Percentiles rank a stretch among this genome's conserved stretches.
Conservation (phyloP, 1,139 yeast species). For the Zygotorulaspora mrakii region DNA sequence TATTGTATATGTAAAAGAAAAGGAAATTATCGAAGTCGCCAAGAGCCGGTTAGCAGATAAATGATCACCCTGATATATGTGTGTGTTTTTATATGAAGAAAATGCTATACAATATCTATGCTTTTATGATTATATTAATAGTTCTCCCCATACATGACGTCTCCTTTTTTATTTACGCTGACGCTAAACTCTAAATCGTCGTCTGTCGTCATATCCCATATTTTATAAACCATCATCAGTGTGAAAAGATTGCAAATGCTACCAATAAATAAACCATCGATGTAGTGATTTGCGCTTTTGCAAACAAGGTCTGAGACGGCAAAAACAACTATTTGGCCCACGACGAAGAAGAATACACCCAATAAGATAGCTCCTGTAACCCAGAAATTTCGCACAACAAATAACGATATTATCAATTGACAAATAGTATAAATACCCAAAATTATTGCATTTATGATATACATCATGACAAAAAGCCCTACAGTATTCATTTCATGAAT, state of each 20-base stretch:
- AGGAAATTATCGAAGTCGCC: slow-evolving; percentile 31
- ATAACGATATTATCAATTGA: slow-evolving; percentile 65
- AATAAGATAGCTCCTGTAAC: slow-evolving; percentile 75
- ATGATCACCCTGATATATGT: no score
- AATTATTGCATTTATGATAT: slow-evolving; percentile 65
- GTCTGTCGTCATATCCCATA: slow-evolving; percentile 94
- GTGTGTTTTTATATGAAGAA: background rate
- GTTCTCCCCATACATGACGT: slow-evolving; percentile 26
- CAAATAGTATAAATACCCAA: slow-evolving; percentile 60
- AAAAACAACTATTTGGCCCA: slow-evolving; percentile 73
- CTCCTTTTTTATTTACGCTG: slow-evolving; percentile 38
- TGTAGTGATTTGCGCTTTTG: slow-evolving; percentile 69
- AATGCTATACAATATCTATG: slow-evolving; percentile 5
- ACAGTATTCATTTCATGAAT: slow-evolving; percentile 45
- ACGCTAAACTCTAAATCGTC: slow-evolving; percentile 94
- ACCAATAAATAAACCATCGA: slow-evolving; percentile 87
- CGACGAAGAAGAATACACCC: slow-evolving; percentile 69
- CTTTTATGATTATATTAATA: slow-evolving; percentile 1
- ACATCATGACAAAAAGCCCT: slow-evolving; percentile 65
- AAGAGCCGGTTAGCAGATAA: slow-evolving; percentile 18
- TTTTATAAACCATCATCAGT: slow-evolving; percentile 91
- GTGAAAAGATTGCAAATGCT: slow-evolving; percentile 75
- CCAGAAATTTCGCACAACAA: slow-evolving; percentile 76
- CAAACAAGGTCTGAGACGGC: slow-evolving; percentile 67
- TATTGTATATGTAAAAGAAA: slow-evolving; percentile 30